Conservation (phyloP, 1,284 basidiomycete genomes). For the Ustilago tritici region DNA sequence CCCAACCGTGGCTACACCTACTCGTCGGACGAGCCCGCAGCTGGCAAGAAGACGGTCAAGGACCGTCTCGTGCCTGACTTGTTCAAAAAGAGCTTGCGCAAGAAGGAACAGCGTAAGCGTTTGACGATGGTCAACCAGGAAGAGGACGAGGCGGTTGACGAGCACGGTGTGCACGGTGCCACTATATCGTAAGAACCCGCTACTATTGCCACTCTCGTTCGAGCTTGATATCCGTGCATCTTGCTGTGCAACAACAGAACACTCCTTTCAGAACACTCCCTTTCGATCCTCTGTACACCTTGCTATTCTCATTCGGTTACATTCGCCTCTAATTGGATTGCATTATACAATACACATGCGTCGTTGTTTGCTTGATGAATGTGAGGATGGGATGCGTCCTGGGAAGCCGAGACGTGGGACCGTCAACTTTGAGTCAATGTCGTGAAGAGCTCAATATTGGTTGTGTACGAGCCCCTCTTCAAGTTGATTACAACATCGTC, state of each 20-base stretch:
- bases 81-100: slow-evolving; percentile 38
- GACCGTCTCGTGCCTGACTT: slow-evolving; percentile 38
- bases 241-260: background rate
- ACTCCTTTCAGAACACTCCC: background rate
- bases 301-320: background rate
- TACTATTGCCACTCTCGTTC: background rate
- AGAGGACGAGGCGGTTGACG: slow-evolving; percentile 33
- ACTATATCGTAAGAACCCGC: slow-evolving; percentile 3
- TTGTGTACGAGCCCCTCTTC: background rate
- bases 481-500: background rate
- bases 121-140: slow-evolving; percentile 52
- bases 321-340: slow-evolving; percentile 13
- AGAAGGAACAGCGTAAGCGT: slow-evolving; percentile 37
- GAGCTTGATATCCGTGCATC: background rate
- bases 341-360: background rate
- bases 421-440: background rate
- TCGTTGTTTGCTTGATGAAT: background rate
- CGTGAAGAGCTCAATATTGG: background rate
- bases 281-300: background rate
- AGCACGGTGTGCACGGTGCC: slow-evolving; percentile 3
- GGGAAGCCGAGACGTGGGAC: background rate
- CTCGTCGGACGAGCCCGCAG: slow-evolving; percentile 61
- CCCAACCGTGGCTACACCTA: slow-evolving; percentile 67
- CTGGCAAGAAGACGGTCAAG: slow-evolving; percentile 48
- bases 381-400: background rate